Base-by-base conservation (phyloP, 768 basidiomycete species). In the Auricularia cornea region DNA sequence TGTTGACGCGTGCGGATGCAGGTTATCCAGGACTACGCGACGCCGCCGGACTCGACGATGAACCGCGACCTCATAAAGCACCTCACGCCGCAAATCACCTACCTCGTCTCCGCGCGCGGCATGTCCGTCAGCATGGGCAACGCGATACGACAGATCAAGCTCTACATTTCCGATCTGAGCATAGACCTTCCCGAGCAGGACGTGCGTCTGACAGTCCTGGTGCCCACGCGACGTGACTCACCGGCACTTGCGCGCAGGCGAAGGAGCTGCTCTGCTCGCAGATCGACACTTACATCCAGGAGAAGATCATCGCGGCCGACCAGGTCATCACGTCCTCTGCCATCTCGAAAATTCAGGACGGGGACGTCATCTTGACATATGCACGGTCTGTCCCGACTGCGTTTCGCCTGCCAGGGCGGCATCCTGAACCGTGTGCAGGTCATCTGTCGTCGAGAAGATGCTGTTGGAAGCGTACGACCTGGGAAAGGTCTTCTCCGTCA, bases 71-170 rank as follows among this genome's bases (percentile, higher is more conserved):
- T 97, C 56, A 91, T 92, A 84, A 90, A 90, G 11, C 85, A 95
- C 75, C 82, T 97, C 44, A 94, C 92, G 3, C 92, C 92, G 26
- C 94, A 97, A 81, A 96, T 97, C 68, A 88, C 87, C 20, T 88
- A 95, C 74, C 83, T 96, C 11, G 90, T 94, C 8, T 83, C 87
- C 44, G 91, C 92, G 23, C 82, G 94, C 59, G 91, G 93, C 0
- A 90, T 95, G 89, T 90, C 92, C 20, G 86, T 93, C 26, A 90
- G 92, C 29, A 94, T 95, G 90, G 93, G 94, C 0, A 96, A 94
- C 71, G 92, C 94, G 0, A 92, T 94, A 68, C 84, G 94, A 64
- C 90, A 95, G 73, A 80, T 99, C 68, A 99, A 99, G 78, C 79
- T 96, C 62, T 94, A 98, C 70, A 97, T 99, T 70, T 94, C 92